Evolutionary conservation across 192 early-diverging fungal species (phyloP), one percentile per base, ranked within the genome.

Genomic region (Backusella mclennaniae): DNA sequence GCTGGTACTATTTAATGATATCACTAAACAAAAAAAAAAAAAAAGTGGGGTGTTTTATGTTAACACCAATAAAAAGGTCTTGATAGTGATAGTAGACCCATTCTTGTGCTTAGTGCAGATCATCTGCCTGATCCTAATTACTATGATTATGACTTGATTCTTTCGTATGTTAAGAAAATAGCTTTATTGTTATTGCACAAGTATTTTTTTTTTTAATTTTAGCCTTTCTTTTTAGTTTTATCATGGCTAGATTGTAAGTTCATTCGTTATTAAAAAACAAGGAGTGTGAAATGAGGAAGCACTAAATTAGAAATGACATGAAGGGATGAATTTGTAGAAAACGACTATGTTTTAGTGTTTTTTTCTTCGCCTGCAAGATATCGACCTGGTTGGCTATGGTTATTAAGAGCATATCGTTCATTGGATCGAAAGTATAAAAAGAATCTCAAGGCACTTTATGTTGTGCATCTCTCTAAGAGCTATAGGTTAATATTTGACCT

Each of bases 391-490:
- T 92, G 94, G 92, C 77, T 86, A 33, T 98, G 95, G 95, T 84
- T 97, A 49, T 89, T 93, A 76, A 91, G 87, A 73, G 95, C 95
- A 11, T 96, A 98, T 78, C 83, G 93, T 29, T 89, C 89, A 38
- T 76, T 98, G 42, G 88, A 89, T 41, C 82, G 95, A 85, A 94
- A 93, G 90, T 94, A 93, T 86, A 96, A 96, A 73, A 99, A 99
- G 85, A 98, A 99, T 83, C 84, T 99, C 44, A 97, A 97, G 82
- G 89, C 89, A 23, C 84, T 99, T 19, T 95, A 94, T 83, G 90
- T 99, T 44, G 95, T 99, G 1, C 96, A 99, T 84, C 93, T 96
- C n/a, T 90, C 94, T 8, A 86, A 88, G 29, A 95, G 90, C 90
- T 89, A 93, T 66, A 88, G 93, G 66, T 74, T 98, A 7, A 83